phyloP scores from a whole-genome alignment of 2,329 filamentous ascomycete species.

The Cadophora malorum region DNA sequence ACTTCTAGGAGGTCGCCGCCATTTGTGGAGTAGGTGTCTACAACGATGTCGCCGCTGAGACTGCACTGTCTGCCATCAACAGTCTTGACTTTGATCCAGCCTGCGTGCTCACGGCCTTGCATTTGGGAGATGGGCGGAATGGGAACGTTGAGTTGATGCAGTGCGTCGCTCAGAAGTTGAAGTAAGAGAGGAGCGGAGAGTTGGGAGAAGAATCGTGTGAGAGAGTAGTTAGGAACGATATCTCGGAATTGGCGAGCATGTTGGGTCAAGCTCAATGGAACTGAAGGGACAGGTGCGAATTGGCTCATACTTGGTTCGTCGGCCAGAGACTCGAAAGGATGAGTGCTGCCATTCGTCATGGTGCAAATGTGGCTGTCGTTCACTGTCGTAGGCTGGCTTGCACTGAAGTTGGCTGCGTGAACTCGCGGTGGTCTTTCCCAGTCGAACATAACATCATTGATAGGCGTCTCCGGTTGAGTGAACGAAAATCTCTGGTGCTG shows the following conservation, averaged over 20 bases:
- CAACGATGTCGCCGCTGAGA: constrained; percentile 75
- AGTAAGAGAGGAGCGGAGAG: constrained; percentile 78
- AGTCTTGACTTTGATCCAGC: constrained; percentile 75
- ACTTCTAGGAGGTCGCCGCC: constrained; percentile 76
- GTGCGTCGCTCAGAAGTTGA: constrained; percentile 78
- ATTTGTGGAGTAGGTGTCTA: constrained; percentile 68
- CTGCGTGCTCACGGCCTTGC: constrained; percentile 60
- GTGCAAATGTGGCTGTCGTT: constrained; percentile 37
- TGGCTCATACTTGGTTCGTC: constrained; percentile 89
- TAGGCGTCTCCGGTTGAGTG: constrained; percentile 84
- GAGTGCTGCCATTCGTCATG: constrained; percentile 43
- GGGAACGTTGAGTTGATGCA: constrained; percentile 86
- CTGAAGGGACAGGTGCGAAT: constrained; percentile 79
- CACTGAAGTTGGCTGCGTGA: constrained; percentile 40
- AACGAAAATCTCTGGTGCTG: constrained; percentile 65
- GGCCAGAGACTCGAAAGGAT: constrained; percentile 69
- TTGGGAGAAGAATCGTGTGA: constrained; percentile 91
- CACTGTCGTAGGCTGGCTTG: constrained; percentile 53
- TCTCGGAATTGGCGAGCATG: constrained; percentile 87
- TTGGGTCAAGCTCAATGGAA: constrained; percentile 87
- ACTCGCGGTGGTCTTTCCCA: constrained; percentile 74
- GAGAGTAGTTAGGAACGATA: constrained; percentile 84
- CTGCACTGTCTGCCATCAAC: constrained; percentile 74
- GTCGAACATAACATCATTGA: constrained; percentile 79
- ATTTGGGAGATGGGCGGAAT: constrained; percentile 55